Evolutionary conservation across 1,284 basidiomycete species (phyloP), one percentile per base, ranked within the genome.

Genomic region (Ceratobasidium theobromae): DNA sequence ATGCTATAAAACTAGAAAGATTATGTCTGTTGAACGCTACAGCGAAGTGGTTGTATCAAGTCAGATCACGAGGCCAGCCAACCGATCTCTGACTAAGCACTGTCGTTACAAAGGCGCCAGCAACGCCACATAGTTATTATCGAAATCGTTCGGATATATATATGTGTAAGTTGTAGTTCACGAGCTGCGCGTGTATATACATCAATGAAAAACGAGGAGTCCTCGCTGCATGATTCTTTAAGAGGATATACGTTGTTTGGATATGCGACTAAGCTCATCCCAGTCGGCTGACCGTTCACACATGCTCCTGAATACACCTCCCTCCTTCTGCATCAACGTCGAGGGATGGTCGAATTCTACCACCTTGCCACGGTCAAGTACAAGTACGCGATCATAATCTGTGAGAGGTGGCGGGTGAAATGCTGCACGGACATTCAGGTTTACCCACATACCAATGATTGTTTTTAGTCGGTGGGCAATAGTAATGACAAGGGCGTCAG

Each of bases 381-480:
- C 89, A 38, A 96, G 76, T 46, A 96, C 81, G 0, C 89, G 80
- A 73, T 95, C 91, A 72, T 91, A 93, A 73, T 93, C 88, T 70
- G 78, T 75, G 33, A 79, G 73, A 27, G 30, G 35, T 18, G 27
- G 45, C 12, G 9, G 78, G 75, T 40, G n/a, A 53, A 5, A n/a
- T 51, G 49, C 46, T 43, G 41, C 21, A 35, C n/a, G 9, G 8
- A 30, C 28, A 23, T 46, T 32, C 43, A 18, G 18, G 21, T 6
- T 16, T 28, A n/a, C 18, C 9, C 11, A 52, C 65, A 40, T 41
- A 70, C 70, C 70, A 28, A 89, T 81, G 48, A 88, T 82, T 0
- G 89, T 89, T 71, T 85, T 87, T 23, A 89, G 73, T 4, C 87
- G 79, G 73, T 91, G 89, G 0, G 92, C 93, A 70, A 95, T 93